Percentiles rank a stretch among this genome's conserved stretches.
These are phyloP conservation scores for Stagonosporopsis tanaceti DNA, from an alignment of 2,329 filamentous ascomycete genomes.

Conservation along the genomic window DNA sequence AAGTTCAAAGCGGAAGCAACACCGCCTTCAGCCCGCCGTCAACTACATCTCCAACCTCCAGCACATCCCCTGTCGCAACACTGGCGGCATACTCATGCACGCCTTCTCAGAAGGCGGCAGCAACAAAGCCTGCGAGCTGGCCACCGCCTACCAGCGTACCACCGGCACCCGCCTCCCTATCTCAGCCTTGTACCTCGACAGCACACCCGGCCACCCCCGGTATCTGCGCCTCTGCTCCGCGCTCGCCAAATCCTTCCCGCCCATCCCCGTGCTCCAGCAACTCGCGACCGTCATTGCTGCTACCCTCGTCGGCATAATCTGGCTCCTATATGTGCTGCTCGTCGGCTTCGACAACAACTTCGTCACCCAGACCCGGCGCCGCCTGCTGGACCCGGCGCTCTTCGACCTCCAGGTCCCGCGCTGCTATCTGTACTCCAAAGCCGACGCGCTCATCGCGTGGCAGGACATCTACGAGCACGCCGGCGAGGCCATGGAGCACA, in stretches of 20 bases:
- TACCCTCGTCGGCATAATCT: slow-evolving; percentile 26
- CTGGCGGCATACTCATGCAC: slow-evolving; percentile 32
- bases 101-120: slow-evolving; percentile 42
- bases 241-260: slow-evolving; percentile 32
- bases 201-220: slow-evolving; percentile 37
- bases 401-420: slow-evolving; percentile 48
- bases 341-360: slow-evolving; percentile 34
- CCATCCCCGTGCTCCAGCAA: slow-evolving; percentile 25
- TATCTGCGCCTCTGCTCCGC: slow-evolving; percentile 34
- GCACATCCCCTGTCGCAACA: slow-evolving; percentile 12
- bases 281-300: slow-evolving; percentile 25
- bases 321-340: slow-evolving; percentile 27
- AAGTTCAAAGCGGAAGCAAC: slow-evolving; percentile 28
- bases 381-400: slow-evolving; percentile 23
- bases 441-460: slow-evolving; percentile 63
- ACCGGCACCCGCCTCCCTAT: slow-evolving; percentile 29
- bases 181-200: slow-evolving; percentile 36
- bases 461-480: slow-evolving; percentile 63
- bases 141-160: slow-evolving; percentile 26
- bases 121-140: slow-evolving; percentile 39
- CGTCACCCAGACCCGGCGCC: slow-evolving; percentile 26
- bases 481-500: slow-evolving; percentile 53
- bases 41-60: slow-evolving; percentile 25
- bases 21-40: slow-evolving; percentile 30
- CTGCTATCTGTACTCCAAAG: slow-evolving; percentile 65